A percentile compares a stretch with the other conserved stretches of the same genome.
Conservation (phyloP, 2,329 filamentous ascomycete genomes). For the Scedosporium minutisporum region DNA sequence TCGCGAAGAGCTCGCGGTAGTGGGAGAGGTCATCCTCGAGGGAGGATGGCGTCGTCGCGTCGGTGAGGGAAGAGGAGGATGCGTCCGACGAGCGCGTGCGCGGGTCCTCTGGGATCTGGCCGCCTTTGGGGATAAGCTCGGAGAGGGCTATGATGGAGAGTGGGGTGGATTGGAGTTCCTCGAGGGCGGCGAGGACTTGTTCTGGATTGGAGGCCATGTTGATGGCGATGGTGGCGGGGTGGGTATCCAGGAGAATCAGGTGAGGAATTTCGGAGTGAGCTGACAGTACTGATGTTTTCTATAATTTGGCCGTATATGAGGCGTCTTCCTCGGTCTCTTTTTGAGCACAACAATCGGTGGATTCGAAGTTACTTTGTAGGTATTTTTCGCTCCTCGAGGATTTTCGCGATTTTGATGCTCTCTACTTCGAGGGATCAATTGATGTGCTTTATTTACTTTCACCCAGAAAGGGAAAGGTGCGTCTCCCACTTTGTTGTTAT, state of each 20-base stretch:
- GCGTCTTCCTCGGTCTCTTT: no score
- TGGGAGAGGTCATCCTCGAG: conserved; percentile 77
- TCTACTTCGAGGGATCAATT: conserved; percentile 4
- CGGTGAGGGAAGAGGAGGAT: conserved; percentile 51
- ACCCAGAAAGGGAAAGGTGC: conserved; percentile 18
- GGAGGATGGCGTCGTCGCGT: conserved; percentile 62
- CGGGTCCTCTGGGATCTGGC: conserved; percentile 19
- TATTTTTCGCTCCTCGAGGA: not conserved
- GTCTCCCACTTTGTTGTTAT: conserved; percentile 1
- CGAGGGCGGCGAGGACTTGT: conserved; percentile 37
- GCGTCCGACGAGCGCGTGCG: conserved; percentile 60
- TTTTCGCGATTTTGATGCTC: not conserved
- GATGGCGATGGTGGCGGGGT: not conserved
- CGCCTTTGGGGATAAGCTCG: conserved; percentile 48
- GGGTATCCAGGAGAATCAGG: not conserved
- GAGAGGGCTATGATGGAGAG: conserved; percentile 69
- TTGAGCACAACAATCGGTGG: no score
- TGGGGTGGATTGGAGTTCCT: conserved; percentile 44
- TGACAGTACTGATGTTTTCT: not conserved
- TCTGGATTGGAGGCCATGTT: conserved; percentile 18
- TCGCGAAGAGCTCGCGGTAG: conserved; percentile 92
- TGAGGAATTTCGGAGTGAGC: not conserved
- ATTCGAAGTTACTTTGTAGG: no score
- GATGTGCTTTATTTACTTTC: conserved; percentile 28
- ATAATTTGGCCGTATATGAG: not conserved